Evolutionary conservation across 805 yeast genomes (phyloP).

Genomic region (Myxozyma neglecta): DNA sequence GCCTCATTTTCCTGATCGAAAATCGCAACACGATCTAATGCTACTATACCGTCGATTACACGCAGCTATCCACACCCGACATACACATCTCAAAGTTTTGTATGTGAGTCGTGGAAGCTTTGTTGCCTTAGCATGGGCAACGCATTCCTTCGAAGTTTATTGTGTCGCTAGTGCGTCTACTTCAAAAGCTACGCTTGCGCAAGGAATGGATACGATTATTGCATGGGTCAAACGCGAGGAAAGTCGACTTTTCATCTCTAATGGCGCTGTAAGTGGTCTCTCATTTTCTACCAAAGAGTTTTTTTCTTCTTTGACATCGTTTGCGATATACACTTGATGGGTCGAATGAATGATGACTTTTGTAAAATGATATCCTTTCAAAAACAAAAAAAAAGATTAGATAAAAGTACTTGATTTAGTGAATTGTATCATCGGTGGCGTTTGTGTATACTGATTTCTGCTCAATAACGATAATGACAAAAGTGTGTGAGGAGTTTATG

Average conservation of each 20-base stretch:
- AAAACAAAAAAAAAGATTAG: not conserved
- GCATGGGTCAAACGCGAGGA: constrained; percentile 76
- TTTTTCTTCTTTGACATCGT: constrained; percentile 14
- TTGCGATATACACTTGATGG: constrained; percentile 21
- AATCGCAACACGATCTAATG: constrained; percentile 35
- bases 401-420: not conserved
- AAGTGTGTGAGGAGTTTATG: not conserved
- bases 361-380: not conserved
- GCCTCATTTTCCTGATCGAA: constrained; percentile 41
- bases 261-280: constrained; percentile 35
- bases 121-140: constrained; percentile 54
- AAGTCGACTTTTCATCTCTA: constrained; percentile 45
- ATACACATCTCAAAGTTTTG: constrained; percentile 36
- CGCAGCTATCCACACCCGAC: constrained; percentile 40
- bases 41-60: constrained; percentile 42
- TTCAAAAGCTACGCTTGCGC: constrained; percentile 56
- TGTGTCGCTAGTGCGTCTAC: constrained; percentile 59
- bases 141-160: constrained; percentile 63
- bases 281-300: constrained; percentile 22
- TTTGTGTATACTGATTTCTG: not conserved
- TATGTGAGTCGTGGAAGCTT: constrained; percentile 33
- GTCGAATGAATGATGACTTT: not conserved
- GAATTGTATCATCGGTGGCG: not conserved
- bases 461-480: not conserved
- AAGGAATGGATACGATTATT: constrained; percentile 63